Conservation (phyloP, 202 grass and related monocot genomes). For the Zoysia matrella region DNA sequence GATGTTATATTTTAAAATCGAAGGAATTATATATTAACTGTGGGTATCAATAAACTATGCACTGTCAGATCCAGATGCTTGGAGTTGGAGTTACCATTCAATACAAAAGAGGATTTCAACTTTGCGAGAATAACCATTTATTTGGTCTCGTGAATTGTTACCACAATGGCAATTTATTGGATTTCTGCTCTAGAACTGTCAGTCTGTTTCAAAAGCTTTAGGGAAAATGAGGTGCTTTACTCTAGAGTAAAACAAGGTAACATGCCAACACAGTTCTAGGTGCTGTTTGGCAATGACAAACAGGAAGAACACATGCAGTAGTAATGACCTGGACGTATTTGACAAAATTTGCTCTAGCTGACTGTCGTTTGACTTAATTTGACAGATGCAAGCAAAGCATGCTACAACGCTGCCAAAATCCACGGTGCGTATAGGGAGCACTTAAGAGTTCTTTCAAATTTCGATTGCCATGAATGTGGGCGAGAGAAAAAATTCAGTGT, state of each 20-base stretch:
- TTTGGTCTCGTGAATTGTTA: background rate
- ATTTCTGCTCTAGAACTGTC: constrained; percentile 12
- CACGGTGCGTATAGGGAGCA: background rate
- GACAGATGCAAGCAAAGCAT: background rate
- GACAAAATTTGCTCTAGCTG: background rate
- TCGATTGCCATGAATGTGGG: background rate
- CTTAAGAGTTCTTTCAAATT: too few species aligned
- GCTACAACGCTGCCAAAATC: background rate
- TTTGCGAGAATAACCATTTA: background rate
- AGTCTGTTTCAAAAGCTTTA: background rate
- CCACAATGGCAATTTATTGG: background rate
- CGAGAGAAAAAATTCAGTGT: background rate
- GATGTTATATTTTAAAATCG: background rate
- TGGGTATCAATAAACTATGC: background rate
- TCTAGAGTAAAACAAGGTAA: constrained; percentile 9
- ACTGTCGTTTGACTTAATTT: background rate
- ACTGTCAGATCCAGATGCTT: background rate
- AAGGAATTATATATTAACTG: background rate
- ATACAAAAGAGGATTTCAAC: constrained; percentile 19
- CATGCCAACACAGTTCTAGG: background rate
- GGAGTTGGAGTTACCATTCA: background rate
- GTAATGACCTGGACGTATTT: background rate
- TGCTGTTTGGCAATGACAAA: background rate
- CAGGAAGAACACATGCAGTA: background rate
- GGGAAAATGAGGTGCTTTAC: background rate